Conservation (phyloP, 495 filamentous ascomycete species). For the Neurospora hispaniola region DNA sequence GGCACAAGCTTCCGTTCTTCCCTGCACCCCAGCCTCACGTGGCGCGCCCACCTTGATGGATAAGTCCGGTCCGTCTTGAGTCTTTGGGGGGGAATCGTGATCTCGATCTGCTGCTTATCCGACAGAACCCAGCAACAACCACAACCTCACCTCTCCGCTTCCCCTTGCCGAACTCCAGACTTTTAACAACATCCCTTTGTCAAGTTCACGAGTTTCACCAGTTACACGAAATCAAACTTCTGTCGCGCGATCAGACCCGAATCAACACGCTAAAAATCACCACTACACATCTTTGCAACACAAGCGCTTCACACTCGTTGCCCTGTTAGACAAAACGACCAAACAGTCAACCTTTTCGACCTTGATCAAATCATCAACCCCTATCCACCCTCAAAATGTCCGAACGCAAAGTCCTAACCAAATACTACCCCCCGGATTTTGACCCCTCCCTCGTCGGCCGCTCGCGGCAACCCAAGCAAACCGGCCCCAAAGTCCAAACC, state of each 20-base stretch:
- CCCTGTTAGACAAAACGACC: not conserved
- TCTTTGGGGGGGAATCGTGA: not conserved
- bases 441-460: constrained; percentile 75
- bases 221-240: not conserved
- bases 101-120: not conserved
- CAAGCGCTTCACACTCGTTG: not conserved
- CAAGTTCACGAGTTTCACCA: not conserved
- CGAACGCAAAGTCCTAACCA: constrained; percentile 77
- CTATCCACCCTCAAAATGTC: constrained; percentile 52
- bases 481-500: constrained; percentile 71
- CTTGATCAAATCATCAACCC: not conserved
- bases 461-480: constrained; percentile 52
- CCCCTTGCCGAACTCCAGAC: not conserved
- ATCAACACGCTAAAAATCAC: not conserved
- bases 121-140: not conserved
- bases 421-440: constrained; percentile 95
- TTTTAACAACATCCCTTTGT: not conserved
- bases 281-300: not conserved
- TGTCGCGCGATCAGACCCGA: not conserved
- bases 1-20: not conserved
- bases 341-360: not conserved
- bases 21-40: not conserved
- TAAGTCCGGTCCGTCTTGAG: not conserved
- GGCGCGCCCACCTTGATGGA: not conserved
- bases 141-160: not conserved